phyloP scores from a whole-genome alignment of 78 protist genomes.

The Ministeria vibrans region DNA sequence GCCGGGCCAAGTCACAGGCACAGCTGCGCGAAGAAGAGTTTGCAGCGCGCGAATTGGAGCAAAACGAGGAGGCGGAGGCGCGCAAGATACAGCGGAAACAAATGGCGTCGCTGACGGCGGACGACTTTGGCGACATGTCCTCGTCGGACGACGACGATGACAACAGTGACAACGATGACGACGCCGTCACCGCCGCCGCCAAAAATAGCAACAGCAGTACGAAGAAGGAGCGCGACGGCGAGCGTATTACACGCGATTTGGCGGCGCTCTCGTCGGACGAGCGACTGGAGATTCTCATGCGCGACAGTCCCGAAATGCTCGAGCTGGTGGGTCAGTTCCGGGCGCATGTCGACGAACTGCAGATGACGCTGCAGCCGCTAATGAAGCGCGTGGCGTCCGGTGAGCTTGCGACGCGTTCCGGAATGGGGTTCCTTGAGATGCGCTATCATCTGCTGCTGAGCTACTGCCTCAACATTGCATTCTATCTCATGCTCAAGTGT shows the following conservation, averaged over 20 bases:
- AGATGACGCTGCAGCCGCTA: slow-evolving; percentile 30
- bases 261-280: not conserved
- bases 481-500: slow-evolving; percentile 71
- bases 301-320: slow-evolving; percentile 25
- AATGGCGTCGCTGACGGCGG: not conserved
- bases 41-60: not conserved
- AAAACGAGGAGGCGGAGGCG: slow-evolving; percentile 28
- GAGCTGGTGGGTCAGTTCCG: slow-evolving; percentile 10
- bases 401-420: slow-evolving; percentile 47
- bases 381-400: slow-evolving; percentile 21
- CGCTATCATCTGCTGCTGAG: slow-evolving; percentile 62
- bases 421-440: slow-evolving; percentile 52
- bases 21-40: slow-evolving; percentile 2
- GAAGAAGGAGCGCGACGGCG: not conserved
- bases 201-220: not conserved
- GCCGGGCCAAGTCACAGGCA: slow-evolving; percentile 14
- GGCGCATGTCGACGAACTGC: slow-evolving; percentile 26
- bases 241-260: not conserved
- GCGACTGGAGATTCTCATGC: not conserved
- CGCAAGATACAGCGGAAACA: slow-evolving; percentile 7
- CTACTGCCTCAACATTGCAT: slow-evolving; percentile 72
- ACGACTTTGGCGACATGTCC: slow-evolving; percentile 14
- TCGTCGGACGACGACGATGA: not conserved
- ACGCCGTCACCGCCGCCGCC: not conserved
- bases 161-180: not conserved